Conservation (phyloP, 805 yeast species). For the Cyberlindnera saturnus region DNA sequence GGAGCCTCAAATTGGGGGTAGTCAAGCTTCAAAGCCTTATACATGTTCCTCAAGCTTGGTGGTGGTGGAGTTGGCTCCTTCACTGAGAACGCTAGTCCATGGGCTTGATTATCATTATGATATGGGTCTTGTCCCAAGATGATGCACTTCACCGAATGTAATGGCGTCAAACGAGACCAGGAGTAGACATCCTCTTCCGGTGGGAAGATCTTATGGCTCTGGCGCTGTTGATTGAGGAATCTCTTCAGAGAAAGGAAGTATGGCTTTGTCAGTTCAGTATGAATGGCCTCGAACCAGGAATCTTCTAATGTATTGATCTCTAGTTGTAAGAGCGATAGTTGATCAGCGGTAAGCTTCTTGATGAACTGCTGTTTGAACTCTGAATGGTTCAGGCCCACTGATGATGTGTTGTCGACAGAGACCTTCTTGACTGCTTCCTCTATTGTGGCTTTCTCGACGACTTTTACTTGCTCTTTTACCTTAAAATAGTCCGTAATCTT, state of each 20-base stretch:
- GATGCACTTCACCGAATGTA: slow-evolving; percentile 65
- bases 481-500: slow-evolving; percentile 1
- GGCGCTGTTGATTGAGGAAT: slow-evolving; percentile 48
- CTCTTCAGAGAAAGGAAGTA: slow-evolving; percentile 71
- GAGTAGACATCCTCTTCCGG: slow-evolving; percentile 74
- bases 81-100: slow-evolving; percentile 93
- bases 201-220: slow-evolving; percentile 66
- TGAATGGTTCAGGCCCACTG: not conserved
- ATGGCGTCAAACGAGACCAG: slow-evolving; percentile 85
- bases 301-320: slow-evolving; percentile 70
- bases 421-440: no score
- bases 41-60: slow-evolving; percentile 81
- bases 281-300: slow-evolving; percentile 71
- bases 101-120: slow-evolving; percentile 90
- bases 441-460: not conserved
- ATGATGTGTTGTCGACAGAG: no score
- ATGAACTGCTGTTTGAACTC: slow-evolving; percentile 10
- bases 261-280: slow-evolving; percentile 73
- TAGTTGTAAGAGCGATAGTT: slow-evolving; percentile 44
- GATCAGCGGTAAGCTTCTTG: slow-evolving; percentile 28
- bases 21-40: slow-evolving; percentile 66
- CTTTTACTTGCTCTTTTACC: not conserved
- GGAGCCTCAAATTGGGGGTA: slow-evolving; percentile 63
- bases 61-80: slow-evolving; percentile 82
- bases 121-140: slow-evolving; percentile 96